phyloP scores from a whole-genome alignment of 1,139 yeast species.

The Nakaseomyces delphensis region DNA sequence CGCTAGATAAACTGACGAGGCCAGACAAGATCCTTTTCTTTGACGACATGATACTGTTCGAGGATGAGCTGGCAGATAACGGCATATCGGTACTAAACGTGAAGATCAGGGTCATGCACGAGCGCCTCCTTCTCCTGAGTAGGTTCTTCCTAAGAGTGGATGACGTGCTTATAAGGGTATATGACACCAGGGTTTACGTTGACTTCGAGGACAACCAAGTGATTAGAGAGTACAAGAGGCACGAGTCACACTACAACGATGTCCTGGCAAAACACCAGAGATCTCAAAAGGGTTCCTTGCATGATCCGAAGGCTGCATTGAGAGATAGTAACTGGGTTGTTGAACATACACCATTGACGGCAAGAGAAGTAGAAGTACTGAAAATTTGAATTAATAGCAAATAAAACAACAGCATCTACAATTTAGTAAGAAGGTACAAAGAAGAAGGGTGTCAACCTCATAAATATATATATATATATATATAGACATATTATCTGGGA shows the following conservation, averaged over 20 bases:
- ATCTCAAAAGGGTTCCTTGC: slow-evolving; percentile 30
- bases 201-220: slow-evolving; percentile 63
- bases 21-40: slow-evolving; percentile 84
- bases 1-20: slow-evolving; percentile 55
- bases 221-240: slow-evolving; percentile 68
- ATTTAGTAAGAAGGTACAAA: no score
- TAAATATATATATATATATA: no score
- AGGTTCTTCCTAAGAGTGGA: slow-evolving; percentile 84
- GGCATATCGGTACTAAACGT: slow-evolving; percentile 74
- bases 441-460: no score
- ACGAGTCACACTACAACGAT: slow-evolving; percentile 56
- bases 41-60: slow-evolving; percentile 82
- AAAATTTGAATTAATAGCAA: slow-evolving; percentile 10
- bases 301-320: slow-evolving; percentile 66
- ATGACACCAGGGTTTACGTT: slow-evolving; percentile 76
- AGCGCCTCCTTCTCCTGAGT: slow-evolving; percentile 60
- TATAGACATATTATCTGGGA: no score
- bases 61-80: slow-evolving; percentile 93
- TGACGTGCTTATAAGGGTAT: slow-evolving; percentile 70
- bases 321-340: slow-evolving; percentile 83
- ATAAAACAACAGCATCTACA: neutral
- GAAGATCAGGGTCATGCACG: slow-evolving; percentile 84
- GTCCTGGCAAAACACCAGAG: slow-evolving; percentile 36
- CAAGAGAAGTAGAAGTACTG: slow-evolving; percentile 29
- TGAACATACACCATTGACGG: slow-evolving; percentile 43